phyloP scores from a whole-genome alignment of 2,329 filamentous ascomycete genomes.

The Sporothrix mexicana region DNA sequence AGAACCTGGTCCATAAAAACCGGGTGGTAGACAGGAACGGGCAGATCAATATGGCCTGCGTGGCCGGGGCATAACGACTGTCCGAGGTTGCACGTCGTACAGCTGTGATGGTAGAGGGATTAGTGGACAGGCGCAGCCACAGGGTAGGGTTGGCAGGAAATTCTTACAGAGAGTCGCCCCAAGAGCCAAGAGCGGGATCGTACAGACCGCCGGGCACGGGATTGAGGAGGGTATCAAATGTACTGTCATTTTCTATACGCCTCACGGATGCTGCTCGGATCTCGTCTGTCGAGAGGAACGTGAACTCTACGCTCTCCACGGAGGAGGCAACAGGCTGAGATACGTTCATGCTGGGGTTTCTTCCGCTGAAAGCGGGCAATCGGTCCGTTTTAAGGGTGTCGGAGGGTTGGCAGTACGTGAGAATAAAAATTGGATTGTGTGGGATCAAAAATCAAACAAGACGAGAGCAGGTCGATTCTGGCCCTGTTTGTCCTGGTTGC shows the following conservation, averaged over 20 bases:
- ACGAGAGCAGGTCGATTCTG: too few species aligned
- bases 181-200: conserved; percentile 88
- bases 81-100: conserved; percentile 88
- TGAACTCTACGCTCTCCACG: conserved; percentile 88
- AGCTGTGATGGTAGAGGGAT: conserved; percentile 59
- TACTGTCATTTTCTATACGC: conserved; percentile 88
- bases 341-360: conserved; percentile 63
- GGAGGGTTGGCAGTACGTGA: neutral
- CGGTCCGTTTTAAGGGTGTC: too few species aligned
- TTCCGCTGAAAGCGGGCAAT: neutral
- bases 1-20: conserved; percentile 93
- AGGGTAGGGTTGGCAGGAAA: neutral
- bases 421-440: neutral
- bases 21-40: conserved; percentile 93
- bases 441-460: neutral
- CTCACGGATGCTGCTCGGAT: conserved; percentile 91
- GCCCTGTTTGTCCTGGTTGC: neutral
- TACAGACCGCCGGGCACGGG: conserved; percentile 91
- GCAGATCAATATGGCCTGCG: conserved; percentile 92
- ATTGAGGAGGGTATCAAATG: conserved; percentile 91
- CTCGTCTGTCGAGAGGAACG: conserved; percentile 79
- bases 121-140: too few species aligned
- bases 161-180: conserved; percentile 81
- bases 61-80: conserved; percentile 87
- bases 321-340: conserved; percentile 82